Evolutionary conservation across 257 asterid genomes (phyloP).

Genomic region (Catharanthus roseus): DNA sequence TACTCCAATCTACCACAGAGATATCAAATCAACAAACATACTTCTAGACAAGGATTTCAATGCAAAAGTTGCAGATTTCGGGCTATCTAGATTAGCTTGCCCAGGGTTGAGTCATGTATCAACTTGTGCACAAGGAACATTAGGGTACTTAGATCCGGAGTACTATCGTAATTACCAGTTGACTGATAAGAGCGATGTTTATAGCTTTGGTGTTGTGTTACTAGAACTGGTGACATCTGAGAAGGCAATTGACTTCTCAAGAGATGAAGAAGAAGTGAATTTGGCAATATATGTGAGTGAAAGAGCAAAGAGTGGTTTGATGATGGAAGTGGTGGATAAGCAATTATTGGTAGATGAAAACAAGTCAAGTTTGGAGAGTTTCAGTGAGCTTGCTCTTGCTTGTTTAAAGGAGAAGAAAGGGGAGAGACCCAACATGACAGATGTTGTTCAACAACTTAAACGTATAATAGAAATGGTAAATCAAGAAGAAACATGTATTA

Average conservation of each 20-base stretch:
- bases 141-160: slow-evolving; percentile 45
- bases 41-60: slow-evolving; percentile 31
- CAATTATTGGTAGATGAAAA: slow-evolving; percentile 24
- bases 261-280: slow-evolving; percentile 29
- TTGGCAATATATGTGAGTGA: slow-evolving; percentile 29
- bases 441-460: slow-evolving; percentile 32
- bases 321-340: slow-evolving; percentile 34
- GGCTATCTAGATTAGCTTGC: slow-evolving; percentile 37
- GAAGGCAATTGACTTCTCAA: slow-evolving; percentile 32
- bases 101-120: slow-evolving; percentile 39
- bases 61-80: slow-evolving; percentile 43
- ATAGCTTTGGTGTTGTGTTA: slow-evolving; percentile 40
- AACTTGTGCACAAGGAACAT: slow-evolving; percentile 44
- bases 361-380: slow-evolving; percentile 13
- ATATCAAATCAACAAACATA: slow-evolving; percentile 42
- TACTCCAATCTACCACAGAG: slow-evolving; percentile 45
- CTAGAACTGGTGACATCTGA: slow-evolving; percentile 40
- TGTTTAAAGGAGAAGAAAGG: slow-evolving; percentile 35
- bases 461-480: slow-evolving; percentile 16
- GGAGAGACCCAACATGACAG: slow-evolving; percentile 45
- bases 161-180: slow-evolving; percentile 34
- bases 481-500: slow-evolving; percentile 13
- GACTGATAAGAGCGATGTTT: slow-evolving; percentile 43
- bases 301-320: slow-evolving; percentile 19
- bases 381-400: slow-evolving; percentile 30